A percentile compares a stretch with the other conserved stretches of the same genome.
phyloP scores from a whole-genome alignment of 2,329 filamentous ascomycete species.

The Aphanocladium album region DNA sequence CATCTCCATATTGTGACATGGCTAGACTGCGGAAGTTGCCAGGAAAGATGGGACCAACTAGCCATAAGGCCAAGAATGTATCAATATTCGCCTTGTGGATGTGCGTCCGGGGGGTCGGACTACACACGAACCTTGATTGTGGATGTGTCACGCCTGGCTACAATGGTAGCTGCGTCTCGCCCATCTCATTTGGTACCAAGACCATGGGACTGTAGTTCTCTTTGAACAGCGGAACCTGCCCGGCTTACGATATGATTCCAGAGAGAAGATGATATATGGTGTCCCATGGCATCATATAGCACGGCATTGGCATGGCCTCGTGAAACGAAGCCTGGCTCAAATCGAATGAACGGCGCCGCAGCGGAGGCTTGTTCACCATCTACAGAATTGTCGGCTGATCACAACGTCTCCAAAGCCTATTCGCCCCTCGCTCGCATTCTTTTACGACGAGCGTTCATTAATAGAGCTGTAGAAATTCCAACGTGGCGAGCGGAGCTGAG shows the following conservation, averaged over 20 bases:
- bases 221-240: not conserved
- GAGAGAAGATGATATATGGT: no score
- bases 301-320: not conserved
- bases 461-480: not conserved
- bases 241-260: not conserved
- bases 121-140: not conserved
- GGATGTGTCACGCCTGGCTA: not conserved
- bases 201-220: not conserved
- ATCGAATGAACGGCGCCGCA: not conserved
- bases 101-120: not conserved
- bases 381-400: not conserved
- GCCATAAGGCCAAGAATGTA: not conserved
- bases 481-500: conserved; percentile 8
- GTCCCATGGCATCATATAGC: not conserved
- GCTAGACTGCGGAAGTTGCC: not conserved
- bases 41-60: not conserved
- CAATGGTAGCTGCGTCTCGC: not conserved
- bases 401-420: not conserved
- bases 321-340: not conserved
- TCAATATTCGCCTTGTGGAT: not conserved
- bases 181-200: not conserved
- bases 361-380: not conserved
- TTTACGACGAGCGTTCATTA: not conserved
- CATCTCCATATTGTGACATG: not conserved
- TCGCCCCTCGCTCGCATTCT: not conserved